phyloP scores from a whole-genome alignment of 176 grass and related monocot genomes.

The Echinochloa phyllopogon region DNA sequence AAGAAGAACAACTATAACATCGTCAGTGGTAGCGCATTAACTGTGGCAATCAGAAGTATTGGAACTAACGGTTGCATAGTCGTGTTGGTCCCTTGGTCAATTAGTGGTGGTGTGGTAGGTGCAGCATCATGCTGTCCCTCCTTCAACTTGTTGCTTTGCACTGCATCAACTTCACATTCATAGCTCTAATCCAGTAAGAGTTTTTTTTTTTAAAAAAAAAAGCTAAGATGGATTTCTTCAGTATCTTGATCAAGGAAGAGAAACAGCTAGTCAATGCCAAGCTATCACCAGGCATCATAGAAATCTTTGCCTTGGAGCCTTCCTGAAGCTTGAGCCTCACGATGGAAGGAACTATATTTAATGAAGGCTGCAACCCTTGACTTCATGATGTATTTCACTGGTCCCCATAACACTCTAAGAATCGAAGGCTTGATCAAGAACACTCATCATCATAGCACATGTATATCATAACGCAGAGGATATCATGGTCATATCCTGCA shows the following conservation, averaged over 20 bases:
- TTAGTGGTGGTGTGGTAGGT: not conserved
- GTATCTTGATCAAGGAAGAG: not conserved
- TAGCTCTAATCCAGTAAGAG: not conserved
- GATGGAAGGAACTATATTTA: conserved; percentile 9
- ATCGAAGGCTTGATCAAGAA: not conserved
- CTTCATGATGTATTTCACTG: not conserved
- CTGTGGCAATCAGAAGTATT: not conserved
- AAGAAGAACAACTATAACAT: conserved; percentile 1
- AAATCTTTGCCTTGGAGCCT: not conserved
- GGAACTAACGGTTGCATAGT: not conserved
- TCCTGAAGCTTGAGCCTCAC: not conserved
- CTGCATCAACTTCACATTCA: not conserved
- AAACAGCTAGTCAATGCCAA: not conserved
- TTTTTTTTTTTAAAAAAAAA: not conserved
- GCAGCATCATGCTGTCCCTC: not conserved
- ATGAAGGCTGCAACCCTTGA: conserved; percentile 3
- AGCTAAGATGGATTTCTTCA: not conserved
- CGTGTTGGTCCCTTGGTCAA: not conserved
- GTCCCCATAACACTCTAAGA: not conserved
- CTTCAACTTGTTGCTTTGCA: not conserved
- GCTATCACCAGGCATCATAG: not conserved
- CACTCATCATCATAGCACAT: not conserved
- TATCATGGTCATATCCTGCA: not conserved
- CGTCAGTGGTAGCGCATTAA: not conserved
- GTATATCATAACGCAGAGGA: not conserved